A percentile compares a stretch with the other conserved stretches of the same genome.
phyloP scores from a whole-genome alignment of 208 protist genomes.

The Crithidia acanthocephali region DNA sequence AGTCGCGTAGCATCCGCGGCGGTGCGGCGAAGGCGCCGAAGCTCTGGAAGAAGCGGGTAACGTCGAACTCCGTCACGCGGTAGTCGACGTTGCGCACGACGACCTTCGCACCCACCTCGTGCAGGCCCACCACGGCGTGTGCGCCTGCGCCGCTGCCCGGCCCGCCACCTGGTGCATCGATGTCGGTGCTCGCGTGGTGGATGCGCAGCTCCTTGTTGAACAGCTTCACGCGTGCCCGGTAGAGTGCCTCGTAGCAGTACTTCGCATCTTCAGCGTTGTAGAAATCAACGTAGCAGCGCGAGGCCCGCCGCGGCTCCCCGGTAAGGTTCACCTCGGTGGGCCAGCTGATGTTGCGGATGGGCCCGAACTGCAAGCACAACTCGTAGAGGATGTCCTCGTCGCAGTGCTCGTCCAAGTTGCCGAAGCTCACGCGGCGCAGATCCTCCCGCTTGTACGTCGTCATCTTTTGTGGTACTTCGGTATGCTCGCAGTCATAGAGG shows the following conservation, averaged over 20 bases:
- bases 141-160: slow-evolving; percentile 5
- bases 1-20: slow-evolving; percentile 81
- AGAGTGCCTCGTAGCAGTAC: slow-evolving; percentile 86
- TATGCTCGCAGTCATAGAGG: too few species aligned
- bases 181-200: slow-evolving; percentile 64
- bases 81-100: slow-evolving; percentile 77
- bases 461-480: too few species aligned
- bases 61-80: slow-evolving; percentile 75
- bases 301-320: slow-evolving; percentile 59
- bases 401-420: slow-evolving; percentile 79
- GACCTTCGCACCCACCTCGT: slow-evolving; percentile 90
- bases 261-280: slow-evolving; percentile 81
- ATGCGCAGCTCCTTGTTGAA: slow-evolving; percentile 77
- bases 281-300: slow-evolving; percentile 84
- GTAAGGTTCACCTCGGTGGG: slow-evolving; percentile 49
- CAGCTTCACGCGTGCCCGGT: slow-evolving; percentile 63
- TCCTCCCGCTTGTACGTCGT: slow-evolving; percentile 81
- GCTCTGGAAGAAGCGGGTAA: slow-evolving; percentile 78
- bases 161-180: slow-evolving; percentile 34
- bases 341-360: slow-evolving; percentile 73
- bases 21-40: slow-evolving; percentile 86
- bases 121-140: slow-evolving; percentile 46
- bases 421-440: slow-evolving; percentile 72
- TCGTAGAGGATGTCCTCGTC: slow-evolving; percentile 83
- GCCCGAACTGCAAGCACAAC: slow-evolving; percentile 84